Conservation (phyloP, 345 rosid genomes). For the Noccaea caerulescens region DNA sequence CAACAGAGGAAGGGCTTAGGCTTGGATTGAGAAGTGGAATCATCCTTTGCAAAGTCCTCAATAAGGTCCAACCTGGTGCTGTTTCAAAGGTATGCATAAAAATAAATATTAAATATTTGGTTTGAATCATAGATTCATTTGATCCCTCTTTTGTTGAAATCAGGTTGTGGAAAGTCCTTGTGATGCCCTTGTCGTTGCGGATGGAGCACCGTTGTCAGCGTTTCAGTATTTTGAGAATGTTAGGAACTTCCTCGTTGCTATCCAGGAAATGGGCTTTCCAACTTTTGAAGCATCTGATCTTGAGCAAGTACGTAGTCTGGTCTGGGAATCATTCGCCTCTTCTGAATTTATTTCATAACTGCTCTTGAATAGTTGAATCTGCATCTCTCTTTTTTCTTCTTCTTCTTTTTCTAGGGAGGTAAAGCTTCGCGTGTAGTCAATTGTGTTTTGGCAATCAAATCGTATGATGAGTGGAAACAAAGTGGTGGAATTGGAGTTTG, state of each 20-base stretch:
- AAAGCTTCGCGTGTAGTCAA: slow-evolving; percentile 79
- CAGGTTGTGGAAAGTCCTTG: slow-evolving; percentile 86
- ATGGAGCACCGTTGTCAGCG: slow-evolving; percentile 88
- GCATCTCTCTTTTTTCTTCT: too few relatives aligned
- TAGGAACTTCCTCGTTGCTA: slow-evolving; percentile 83
- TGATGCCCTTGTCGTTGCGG: slow-evolving; percentile 70
- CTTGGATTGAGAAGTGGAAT: slow-evolving; percentile 88
- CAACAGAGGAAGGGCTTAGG: slow-evolving; percentile 82
- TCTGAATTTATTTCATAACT: not conserved
- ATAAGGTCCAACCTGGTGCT: slow-evolving; percentile 78
- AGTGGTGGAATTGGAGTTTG: slow-evolving; percentile 75
- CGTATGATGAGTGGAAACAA: slow-evolving; percentile 82
- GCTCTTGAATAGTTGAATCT: too few relatives aligned
- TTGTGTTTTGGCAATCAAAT: slow-evolving; percentile 76
- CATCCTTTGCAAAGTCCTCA: slow-evolving; percentile 77
- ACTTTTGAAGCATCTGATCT: slow-evolving; percentile 92
- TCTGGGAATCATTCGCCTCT: not conserved
- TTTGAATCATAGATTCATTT: not conserved
- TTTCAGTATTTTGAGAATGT: slow-evolving; percentile 91
- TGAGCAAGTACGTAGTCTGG: slow-evolving; percentile 61
- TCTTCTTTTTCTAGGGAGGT: slow-evolving; percentile 78
- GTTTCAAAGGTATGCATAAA: slow-evolving; percentile 62
- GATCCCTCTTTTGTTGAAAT: not conserved
- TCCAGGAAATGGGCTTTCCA: slow-evolving; percentile 71
- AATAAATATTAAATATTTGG: too few relatives aligned